Percentiles rank a stretch among this genome's conserved stretches.
phyloP scores from a whole-genome alignment of 345 rosid species.

The Draba incana region DNA sequence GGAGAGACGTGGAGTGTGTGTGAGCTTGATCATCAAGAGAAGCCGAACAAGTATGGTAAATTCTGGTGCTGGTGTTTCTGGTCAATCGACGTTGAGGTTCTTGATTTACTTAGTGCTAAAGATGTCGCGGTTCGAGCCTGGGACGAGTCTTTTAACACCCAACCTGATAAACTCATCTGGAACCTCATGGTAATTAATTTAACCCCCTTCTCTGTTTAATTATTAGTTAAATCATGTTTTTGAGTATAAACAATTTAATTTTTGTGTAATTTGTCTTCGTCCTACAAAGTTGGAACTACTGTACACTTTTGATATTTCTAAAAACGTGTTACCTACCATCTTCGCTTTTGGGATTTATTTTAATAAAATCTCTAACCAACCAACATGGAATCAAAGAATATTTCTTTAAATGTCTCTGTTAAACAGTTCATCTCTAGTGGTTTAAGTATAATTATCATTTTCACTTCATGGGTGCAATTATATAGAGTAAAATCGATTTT shows the following conservation, averaged over 20 bases:
- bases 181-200: conserved; percentile 69
- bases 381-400: conserved; percentile 17
- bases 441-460: not conserved
- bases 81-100: conserved; percentile 82
- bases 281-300: conserved; percentile 43
- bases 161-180: conserved; percentile 95
- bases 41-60: conserved; percentile 68
- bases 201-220: not conserved
- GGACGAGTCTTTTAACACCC: conserved; percentile 91
- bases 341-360: conserved; percentile 4
- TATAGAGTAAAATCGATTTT: not conserved
- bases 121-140: conserved; percentile 95
- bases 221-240: not conserved
- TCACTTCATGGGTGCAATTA: conserved; percentile 31
- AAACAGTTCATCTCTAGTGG: conserved; percentile 28
- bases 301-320: not conserved
- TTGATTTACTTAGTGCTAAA: conserved; percentile 73
- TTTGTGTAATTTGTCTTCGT: conserved; percentile 10
- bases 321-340: conserved; percentile 42
- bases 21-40: conserved; percentile 70
- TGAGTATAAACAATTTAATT: not conserved
- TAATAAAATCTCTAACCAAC: not conserved
- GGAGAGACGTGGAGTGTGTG: conserved; percentile 96
- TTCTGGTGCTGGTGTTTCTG: conserved; percentile 99
- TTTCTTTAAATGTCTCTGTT: conserved; percentile 22